These are phyloP conservation scores for Pseudozyma sp. DNA, from an alignment of 1,284 basidiomycete genomes.

Conservation along the genomic window DNA sequence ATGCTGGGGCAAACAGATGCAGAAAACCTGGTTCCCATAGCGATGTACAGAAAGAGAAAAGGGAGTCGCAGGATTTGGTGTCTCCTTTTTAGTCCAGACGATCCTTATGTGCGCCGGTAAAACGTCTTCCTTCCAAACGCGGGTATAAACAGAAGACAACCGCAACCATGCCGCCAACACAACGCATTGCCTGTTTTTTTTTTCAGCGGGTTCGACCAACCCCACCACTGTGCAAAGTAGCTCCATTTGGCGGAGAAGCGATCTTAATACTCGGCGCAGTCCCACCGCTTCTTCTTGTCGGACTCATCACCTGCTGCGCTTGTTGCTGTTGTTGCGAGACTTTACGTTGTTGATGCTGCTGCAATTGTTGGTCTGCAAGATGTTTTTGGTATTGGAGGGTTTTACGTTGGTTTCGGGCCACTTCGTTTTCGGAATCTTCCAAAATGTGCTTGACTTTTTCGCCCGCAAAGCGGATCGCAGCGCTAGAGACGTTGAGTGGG, in stretches of 20 bases:
- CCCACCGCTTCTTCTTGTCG: conserved; percentile 9
- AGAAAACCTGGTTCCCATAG: background rate
- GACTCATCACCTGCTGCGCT: conserved; percentile 28
- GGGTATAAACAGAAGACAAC: conserved; percentile 3
- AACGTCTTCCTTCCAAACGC: background rate
- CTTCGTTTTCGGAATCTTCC: conserved; percentile 40
- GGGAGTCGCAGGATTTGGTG: background rate
- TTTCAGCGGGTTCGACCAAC: conserved; percentile 3
- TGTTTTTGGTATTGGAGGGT: conserved; percentile 44
- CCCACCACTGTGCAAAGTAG: background rate
- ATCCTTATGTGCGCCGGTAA: background rate
- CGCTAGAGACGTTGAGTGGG: conserved; percentile 49
- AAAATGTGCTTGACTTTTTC: conserved; percentile 43
- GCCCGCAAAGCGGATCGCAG: conserved; percentile 47
- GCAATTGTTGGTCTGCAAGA: conserved; percentile 41
- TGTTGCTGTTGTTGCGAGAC: conserved; percentile 6
- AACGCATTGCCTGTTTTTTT: too few species aligned
- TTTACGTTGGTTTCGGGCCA: conserved; percentile 35
- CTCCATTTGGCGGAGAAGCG: conserved; percentile 8
- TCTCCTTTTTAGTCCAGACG: background rate
- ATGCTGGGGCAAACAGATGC: background rate
- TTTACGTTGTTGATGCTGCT: conserved; percentile 32
- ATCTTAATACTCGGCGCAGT: conserved; percentile 21
- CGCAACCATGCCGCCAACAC: too few species aligned
- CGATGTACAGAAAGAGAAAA: conserved; percentile 4